phyloP scores from a whole-genome alignment of 2,329 filamentous ascomycete genomes.

The Colletotrichum spinosum region DNA sequence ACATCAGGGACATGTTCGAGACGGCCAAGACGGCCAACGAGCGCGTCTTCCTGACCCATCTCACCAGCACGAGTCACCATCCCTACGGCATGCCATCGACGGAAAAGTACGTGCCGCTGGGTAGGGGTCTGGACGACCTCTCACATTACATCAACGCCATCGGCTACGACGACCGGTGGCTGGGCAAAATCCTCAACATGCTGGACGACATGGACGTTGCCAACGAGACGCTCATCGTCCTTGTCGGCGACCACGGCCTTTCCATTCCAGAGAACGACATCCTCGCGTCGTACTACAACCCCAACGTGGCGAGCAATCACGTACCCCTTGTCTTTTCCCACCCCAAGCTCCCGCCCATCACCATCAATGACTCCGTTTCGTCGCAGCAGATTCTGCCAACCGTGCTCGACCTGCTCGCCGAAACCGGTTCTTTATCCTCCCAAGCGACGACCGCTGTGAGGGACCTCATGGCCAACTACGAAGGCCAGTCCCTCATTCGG shows the following conservation, averaged over 20 bases:
- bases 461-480: conserved; percentile 55
- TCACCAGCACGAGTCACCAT: conserved; percentile 55
- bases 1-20: conserved; percentile 41
- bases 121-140: conserved; percentile 37
- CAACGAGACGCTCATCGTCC: conserved; percentile 57
- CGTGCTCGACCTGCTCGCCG: conserved; percentile 56
- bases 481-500: conserved; percentile 59
- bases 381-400: conserved; percentile 57
- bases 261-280: conserved; percentile 54
- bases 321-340: conserved; percentile 58
- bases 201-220: conserved; percentile 56
- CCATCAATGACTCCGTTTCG: conserved; percentile 53
- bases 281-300: conserved; percentile 55
- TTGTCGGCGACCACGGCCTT: conserved; percentile 58
- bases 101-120: conserved; percentile 20
- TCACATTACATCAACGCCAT: conserved; percentile 57
- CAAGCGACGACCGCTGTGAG: conserved; percentile 47
- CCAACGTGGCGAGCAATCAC: conserved; percentile 55
- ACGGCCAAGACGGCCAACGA: conserved; percentile 44
- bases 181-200: conserved; percentile 51
- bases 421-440: conserved; percentile 51
- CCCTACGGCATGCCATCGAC: conserved; percentile 24
- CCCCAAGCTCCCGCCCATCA: conserved; percentile 53
- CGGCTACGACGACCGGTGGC: conserved; percentile 52
- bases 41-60: conserved; percentile 49